Conservation (phyloP, 2,329 filamentous ascomycete species). For the Teratosphaeria gauchensis region DNA sequence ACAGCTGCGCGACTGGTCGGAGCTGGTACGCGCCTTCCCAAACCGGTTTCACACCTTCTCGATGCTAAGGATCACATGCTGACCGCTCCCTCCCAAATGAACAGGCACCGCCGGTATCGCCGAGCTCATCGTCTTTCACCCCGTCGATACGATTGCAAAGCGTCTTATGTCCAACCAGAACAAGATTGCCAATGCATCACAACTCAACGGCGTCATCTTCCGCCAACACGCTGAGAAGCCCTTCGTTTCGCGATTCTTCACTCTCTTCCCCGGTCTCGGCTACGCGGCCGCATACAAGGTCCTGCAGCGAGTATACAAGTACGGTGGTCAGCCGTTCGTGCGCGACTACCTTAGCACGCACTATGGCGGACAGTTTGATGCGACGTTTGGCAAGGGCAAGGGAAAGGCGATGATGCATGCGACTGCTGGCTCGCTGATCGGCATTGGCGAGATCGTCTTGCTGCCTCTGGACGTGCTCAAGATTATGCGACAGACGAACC, state of each 20-base stretch:
- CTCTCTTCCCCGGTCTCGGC: slow-evolving; percentile 90
- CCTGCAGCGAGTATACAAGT: slow-evolving; percentile 96
- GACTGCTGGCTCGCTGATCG: slow-evolving; percentile 86
- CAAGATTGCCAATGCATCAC: slow-evolving; percentile 50
- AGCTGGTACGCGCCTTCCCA: slow-evolving; percentile 55
- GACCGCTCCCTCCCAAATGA: slow-evolving; percentile 1
- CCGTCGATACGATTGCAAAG: slow-evolving; percentile 96
- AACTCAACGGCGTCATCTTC: slow-evolving; percentile 89
- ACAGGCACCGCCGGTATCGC: slow-evolving; percentile 84
- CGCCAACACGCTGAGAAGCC: slow-evolving; percentile 72
- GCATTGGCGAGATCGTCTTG: slow-evolving; percentile 93
- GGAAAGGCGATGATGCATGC: slow-evolving; percentile 98
- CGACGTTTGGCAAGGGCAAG: slow-evolving; percentile 87
- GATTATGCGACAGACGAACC: slow-evolving; percentile 99
- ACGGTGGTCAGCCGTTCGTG: slow-evolving; percentile 90
- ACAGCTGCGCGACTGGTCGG: slow-evolving; percentile 79
- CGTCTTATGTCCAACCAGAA: slow-evolving; percentile 97
- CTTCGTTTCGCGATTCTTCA: slow-evolving; percentile 71
- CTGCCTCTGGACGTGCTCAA: slow-evolving; percentile 94
- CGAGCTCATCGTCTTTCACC: slow-evolving; percentile 87
- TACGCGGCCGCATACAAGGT: slow-evolving; percentile 98
- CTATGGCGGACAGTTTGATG: slow-evolving; percentile 75
- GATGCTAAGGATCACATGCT: background rate
- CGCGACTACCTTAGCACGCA: slow-evolving; percentile 77
- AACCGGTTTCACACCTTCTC: background rate